phyloP scores from a whole-genome alignment of 2,329 filamentous ascomycete species.

The Talaromyces amestolkiae region DNA sequence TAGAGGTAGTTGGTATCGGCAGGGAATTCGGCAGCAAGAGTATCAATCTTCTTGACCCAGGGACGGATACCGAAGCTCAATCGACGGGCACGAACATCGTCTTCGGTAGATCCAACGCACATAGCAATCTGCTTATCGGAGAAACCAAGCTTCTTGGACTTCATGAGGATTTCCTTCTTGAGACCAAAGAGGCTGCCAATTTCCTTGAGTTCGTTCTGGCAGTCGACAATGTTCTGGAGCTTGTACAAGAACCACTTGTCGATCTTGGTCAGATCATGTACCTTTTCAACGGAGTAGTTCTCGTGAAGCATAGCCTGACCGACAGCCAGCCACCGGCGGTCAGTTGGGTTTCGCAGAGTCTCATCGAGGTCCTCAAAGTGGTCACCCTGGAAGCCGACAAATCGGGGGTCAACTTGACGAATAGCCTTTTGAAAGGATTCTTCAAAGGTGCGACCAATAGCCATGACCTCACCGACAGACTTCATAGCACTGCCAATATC shows the following conservation, averaged over 20 bases:
- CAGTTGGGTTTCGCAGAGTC: conserved; percentile 86
- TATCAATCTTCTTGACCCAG: conserved; percentile 98
- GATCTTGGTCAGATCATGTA: conserved; percentile 95
- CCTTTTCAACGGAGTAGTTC: conserved; percentile 84
- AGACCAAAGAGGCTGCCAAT: conserved; percentile 78
- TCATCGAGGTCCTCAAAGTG: conserved; percentile 91
- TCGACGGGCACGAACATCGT: conserved; percentile 81
- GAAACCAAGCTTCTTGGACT: conserved; percentile 97
- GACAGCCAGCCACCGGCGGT: conserved; percentile 94
- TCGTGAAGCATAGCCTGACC: conserved; percentile 98
- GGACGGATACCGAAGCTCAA: conserved; percentile 85
- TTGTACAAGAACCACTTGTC: conserved; percentile 99
- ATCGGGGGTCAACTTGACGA: conserved; percentile 90
- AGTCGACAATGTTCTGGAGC: conserved; percentile 94
- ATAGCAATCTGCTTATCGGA: conserved; percentile 91
- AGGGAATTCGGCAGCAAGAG: conserved; percentile 92
- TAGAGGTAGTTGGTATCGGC: conserved; percentile 94
- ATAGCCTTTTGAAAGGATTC: conserved; percentile 99
- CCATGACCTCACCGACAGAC: conserved; percentile 98
- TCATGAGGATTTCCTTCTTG: conserved; percentile 82
- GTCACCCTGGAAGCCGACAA: conserved; percentile 90
- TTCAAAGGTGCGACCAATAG: conserved; percentile 96
- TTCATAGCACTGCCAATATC: conserved; percentile 99
- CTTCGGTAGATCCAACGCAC: conserved; percentile 80
- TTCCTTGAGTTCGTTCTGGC: conserved; percentile 78